Percentiles rank a stretch among this genome's conserved stretches.
phyloP scores from a whole-genome alignment of 805 yeast genomes.

The Lipomyces chichibuensis region DNA sequence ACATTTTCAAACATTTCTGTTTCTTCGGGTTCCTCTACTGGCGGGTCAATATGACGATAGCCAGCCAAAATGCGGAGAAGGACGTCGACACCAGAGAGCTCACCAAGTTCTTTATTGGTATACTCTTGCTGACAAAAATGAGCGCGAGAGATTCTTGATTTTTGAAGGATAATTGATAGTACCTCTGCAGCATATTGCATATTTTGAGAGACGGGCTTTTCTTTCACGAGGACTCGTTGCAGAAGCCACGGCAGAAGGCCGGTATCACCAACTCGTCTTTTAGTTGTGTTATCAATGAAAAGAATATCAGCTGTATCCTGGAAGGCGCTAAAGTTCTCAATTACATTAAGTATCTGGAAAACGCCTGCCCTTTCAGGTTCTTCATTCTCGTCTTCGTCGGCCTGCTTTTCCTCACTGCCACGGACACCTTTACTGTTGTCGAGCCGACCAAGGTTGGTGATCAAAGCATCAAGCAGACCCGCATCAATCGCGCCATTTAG shows the following conservation, averaged over 20 bases:
- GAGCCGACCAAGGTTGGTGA: constrained; percentile 24
- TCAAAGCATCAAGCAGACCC: constrained; percentile 24
- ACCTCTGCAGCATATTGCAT: constrained; percentile 38
- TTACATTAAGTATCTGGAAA: constrained; percentile 29
- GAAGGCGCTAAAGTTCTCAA: constrained; percentile 31
- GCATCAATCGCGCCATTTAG: constrained; percentile 19
- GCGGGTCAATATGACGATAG: constrained; percentile 32
- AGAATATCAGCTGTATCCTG: constrained; percentile 22
- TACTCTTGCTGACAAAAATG: constrained; percentile 13
- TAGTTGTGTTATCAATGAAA: constrained; percentile 8
- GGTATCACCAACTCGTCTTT: constrained; percentile 13
- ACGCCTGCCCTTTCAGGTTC: constrained; percentile 35
- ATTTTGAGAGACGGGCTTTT: constrained; percentile 32
- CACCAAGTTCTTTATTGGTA: constrained; percentile 14
- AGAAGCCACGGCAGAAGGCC: constrained; percentile 35
- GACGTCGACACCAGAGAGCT: constrained; percentile 30
- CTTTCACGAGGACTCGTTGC: constrained; percentile 26
- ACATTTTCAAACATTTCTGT: constrained; percentile 34
- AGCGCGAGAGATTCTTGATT: constrained; percentile 17
- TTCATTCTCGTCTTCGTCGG: constrained; percentile 8
- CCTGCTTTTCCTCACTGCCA: constrained; percentile 12
- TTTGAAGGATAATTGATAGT: constrained; percentile 34
- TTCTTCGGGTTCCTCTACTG: constrained; percentile 29
- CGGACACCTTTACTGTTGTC: constrained; percentile 20
- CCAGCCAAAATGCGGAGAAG: constrained; percentile 30